Base-by-base conservation (phyloP, 768 basidiomycete species). In the Suillus spraguei region DNA sequence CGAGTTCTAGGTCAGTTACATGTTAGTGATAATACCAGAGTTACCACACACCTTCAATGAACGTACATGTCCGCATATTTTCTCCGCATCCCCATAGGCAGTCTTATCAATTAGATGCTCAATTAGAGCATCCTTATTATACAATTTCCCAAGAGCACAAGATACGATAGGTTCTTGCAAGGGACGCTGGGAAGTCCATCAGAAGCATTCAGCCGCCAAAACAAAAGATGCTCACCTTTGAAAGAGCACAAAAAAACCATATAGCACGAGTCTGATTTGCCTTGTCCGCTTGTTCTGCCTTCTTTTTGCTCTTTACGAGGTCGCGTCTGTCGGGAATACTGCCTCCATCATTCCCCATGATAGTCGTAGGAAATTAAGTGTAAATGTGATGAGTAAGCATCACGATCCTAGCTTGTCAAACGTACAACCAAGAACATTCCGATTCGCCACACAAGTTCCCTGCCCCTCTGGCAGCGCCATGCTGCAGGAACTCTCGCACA, bases 171-270 rank as follows among this genome's bases (percentile, higher is more conserved):
- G 97, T 63, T 93, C 88, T 70, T 89, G 87, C 2, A 99, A 82
- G n/a, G 88, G 89, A 60, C 85, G 85, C 94, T 96, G 70, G 38
- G 50, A 16, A 46, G n/a, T 36, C 2, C 16, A 50, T 71, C 8
- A 65, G 42, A 20, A 61, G 17, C 42, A 47, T 63, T 47, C 38
- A 24, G 4, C 35, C 10, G 22, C 41, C 14, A 22, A 2, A 20
- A 36, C 10, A 56, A 42, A 33, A 2, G n/a, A 17, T 62, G 38
- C 80, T 59, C 70, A 93, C 95, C 86, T 98, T 98, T 47, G 96
- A 97, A 4, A 99, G 81, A 10, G 96, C 95, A 72, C 97, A 99
- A 74, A 92, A 95, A 65, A 92, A 86, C 95, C 94, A 99, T 54
- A 85, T 81, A 2, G 95, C 95, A 39, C 91, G 85, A 14, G 88